Base-by-base conservation (phyloP, 208 protist species). In the Porcisia hertigi region DNA sequence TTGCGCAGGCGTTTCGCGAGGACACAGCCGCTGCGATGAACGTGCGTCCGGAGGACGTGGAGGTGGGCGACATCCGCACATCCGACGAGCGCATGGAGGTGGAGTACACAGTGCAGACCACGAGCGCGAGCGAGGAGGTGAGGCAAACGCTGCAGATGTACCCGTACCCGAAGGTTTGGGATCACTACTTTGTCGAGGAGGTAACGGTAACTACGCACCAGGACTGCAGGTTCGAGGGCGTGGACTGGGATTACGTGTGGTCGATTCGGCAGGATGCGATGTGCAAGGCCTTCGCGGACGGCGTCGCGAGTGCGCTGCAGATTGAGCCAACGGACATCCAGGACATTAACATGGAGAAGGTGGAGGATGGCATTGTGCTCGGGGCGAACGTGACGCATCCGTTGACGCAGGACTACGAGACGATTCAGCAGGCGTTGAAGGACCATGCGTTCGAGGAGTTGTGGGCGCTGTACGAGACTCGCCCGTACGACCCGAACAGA, bases 201-300 rank as follows among this genome's bases (percentile, higher is more conserved):
- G 76, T 57, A 80, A 1, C 66, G 76, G 88, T 86, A 63, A 85
- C 88, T 23, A 86, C 80, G 20, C 69, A 55, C 18, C 67, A 72
- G 62, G 62, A 67, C 62, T 81, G 79, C 64, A 73, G 83, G 70
- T 94, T 94, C 70, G 88, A 91, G 76, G 90, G 90, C 47, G 83
- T 77, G 53, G 84, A 88, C 66, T 95, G 91, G 91, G 84, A 49
- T 55, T 86, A 77, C 45, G 75, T 89, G 57, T 76, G 86, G 75
- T 52, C 69, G 36, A 45, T 71, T 63, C 53, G 76, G 73, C 59
- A 72, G 36, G 70, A 76, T 41, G 73, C 81, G 62, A 53, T 88
- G 54, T 43, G 73, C 11, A 55, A 79, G 53, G 86, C 84, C 30
- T 85, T 93, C 55, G 60, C 81, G 62, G 67, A 82, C 41, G 80